Conservation (phyloP, 257 asterid species). For the Capsicum pubescens region DNA sequence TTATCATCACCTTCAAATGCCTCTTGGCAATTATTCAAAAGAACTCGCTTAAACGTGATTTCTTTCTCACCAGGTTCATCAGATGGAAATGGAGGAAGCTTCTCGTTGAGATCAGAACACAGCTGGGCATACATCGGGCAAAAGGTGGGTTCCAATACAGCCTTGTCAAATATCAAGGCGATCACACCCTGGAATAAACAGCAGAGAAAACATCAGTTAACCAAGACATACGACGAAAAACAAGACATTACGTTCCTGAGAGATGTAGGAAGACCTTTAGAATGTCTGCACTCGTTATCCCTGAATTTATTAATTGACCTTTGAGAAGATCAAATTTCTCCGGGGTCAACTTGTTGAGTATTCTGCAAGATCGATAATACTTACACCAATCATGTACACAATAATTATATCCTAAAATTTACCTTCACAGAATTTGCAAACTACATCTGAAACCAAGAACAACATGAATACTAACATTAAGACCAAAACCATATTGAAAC, state of each 20-base stretch:
- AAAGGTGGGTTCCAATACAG: constrained; percentile 36
- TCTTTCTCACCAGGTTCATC: constrained; percentile 92
- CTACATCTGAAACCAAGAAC: not conserved
- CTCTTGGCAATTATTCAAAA: constrained; percentile 88
- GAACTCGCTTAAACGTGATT: constrained; percentile 85
- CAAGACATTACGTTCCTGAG: not conserved
- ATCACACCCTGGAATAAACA: constrained; percentile 28
- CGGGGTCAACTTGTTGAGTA: constrained; percentile 41
- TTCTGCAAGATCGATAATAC: constrained; percentile 28
- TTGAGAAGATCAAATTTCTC: constrained; percentile 41
- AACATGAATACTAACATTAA: no score
- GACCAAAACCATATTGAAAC: not conserved
- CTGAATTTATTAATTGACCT: constrained; percentile 32
- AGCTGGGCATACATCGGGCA: constrained; percentile 42
- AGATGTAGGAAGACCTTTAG: constrained; percentile 28
- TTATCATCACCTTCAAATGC: constrained; percentile 88
- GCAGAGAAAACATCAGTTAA: constrained; percentile 23
- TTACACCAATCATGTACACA: constrained; percentile 14
- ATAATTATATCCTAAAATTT: not conserved
- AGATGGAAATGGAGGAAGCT: constrained; percentile 91
- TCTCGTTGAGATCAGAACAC: constrained; percentile 85
- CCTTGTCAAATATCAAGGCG: constrained; percentile 35
- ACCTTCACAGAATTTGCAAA: not conserved
- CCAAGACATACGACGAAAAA: not conserved
- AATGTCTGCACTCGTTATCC: constrained; percentile 38